phyloP scores from a whole-genome alignment of 2,329 filamentous ascomycete genomes.

The Orbilia ellipsospora region DNA sequence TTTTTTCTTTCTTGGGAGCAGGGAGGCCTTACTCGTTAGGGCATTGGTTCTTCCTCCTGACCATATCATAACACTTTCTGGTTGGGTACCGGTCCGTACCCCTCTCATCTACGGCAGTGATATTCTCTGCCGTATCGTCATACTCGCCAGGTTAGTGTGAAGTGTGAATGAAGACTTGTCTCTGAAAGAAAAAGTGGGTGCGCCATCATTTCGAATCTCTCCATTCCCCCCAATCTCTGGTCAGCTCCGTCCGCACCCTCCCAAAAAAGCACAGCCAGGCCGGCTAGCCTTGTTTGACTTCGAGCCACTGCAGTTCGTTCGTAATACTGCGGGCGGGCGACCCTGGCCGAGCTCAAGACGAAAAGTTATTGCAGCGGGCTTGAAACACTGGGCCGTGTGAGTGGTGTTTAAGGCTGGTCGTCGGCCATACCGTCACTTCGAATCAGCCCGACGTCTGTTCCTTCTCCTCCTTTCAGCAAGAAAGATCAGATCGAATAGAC shows the following conservation, averaged over 20 bases:
- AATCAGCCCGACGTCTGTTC: slow-evolving; percentile 33
- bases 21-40: slow-evolving; percentile 44
- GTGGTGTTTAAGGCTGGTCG: slow-evolving; percentile 55
- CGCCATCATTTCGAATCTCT: slow-evolving; percentile 13
- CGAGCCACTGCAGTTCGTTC: slow-evolving; percentile 9
- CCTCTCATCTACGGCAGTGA: slow-evolving; percentile 16
- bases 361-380: slow-evolving; percentile 24
- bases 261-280: slow-evolving; percentile 14
- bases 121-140: slow-evolving; percentile 6
- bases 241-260: slow-evolving; percentile 31
- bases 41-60: slow-evolving; percentile 50
- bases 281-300: slow-evolving; percentile 40
- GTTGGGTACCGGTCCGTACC: not conserved
- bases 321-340: slow-evolving; percentile 6
- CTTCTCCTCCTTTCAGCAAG: slow-evolving; percentile 7
- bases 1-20: slow-evolving; percentile 8
- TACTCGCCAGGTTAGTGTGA: slow-evolving; percentile 25
- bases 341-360: slow-evolving; percentile 33
- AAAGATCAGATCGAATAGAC: slow-evolving; percentile 31
- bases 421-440: slow-evolving; percentile 47
- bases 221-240: not conserved
- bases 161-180: slow-evolving; percentile 2
- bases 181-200: slow-evolving; percentile 5
- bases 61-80: slow-evolving; percentile 41
- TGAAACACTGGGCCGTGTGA: slow-evolving; percentile 52